Percentiles rank a stretch among this genome's conserved stretches.
Conservation (phyloP, 805 yeast species). For the Metschnikowia henanensis region DNA sequence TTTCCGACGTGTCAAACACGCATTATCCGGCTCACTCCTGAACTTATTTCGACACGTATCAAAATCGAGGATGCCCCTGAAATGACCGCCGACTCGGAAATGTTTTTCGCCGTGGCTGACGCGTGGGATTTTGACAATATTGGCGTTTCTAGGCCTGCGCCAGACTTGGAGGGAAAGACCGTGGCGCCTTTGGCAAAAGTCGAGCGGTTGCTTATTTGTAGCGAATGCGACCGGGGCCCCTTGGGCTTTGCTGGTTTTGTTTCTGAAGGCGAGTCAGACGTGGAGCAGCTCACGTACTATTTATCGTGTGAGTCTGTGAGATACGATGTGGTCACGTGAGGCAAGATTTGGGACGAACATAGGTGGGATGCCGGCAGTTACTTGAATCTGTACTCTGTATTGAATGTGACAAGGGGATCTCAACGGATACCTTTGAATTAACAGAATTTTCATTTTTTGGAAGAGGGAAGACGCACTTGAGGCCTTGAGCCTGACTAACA, state of each 20-base stretch:
- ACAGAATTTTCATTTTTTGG: too few species aligned
- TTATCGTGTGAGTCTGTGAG: conserved; percentile 47
- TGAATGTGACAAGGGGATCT: too few species aligned
- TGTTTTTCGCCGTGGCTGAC: conserved; percentile 49
- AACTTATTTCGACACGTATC: conserved; percentile 7
- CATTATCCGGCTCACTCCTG: conserved; percentile 22
- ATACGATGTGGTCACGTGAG: conserved; percentile 26
- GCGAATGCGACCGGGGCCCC: conserved; percentile 80
- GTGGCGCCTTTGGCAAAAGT: conserved; percentile 30
- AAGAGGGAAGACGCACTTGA: too few species aligned
- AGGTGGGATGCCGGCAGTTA: too few species aligned
- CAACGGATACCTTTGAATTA: too few species aligned
- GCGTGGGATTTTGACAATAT: conserved; percentile 82
- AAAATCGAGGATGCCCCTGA: conserved; percentile 27
- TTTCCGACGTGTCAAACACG: conserved; percentile 26
- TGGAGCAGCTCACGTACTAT: conserved; percentile 42
- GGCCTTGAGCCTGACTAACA: too few species aligned
- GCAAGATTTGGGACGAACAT: too few species aligned
- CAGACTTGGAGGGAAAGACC: conserved; percentile 22
- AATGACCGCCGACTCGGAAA: conserved; percentile 22
- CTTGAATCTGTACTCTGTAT: too few species aligned
- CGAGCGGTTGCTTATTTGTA: conserved; percentile 60
- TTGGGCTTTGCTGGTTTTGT: conserved; percentile 61
- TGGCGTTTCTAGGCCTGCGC: conserved; percentile 59
- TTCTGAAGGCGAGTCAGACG: conserved; percentile 28